Conservation (phyloP, 129 eudicot genomes). For the Pittosporum tobira region DNA sequence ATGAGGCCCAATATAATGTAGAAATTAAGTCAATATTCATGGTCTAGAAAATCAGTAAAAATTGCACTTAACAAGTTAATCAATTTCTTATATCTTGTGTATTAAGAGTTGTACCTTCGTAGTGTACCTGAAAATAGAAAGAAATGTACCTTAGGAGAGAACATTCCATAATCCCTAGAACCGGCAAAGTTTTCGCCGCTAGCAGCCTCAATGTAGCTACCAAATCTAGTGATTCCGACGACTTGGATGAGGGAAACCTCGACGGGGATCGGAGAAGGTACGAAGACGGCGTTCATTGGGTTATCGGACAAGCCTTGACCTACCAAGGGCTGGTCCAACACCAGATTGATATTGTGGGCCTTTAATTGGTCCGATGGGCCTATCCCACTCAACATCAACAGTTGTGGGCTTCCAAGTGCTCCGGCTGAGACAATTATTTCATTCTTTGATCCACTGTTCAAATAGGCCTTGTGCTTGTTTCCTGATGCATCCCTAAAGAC, state of each 20-base stretch:
- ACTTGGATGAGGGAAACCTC: constrained; percentile 86
- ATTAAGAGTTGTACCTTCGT: no score
- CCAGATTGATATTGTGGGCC: constrained; percentile 59
- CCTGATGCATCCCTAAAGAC: constrained; percentile 61
- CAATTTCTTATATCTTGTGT: no score
- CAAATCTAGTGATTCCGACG: constrained; percentile 68
- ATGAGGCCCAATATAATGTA: neutral
- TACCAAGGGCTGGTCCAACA: constrained; percentile 61
- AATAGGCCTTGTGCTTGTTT: constrained; percentile 46
- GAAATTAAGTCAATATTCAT: no score
- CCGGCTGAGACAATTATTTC: constrained; percentile 80
- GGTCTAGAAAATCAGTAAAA: no score
- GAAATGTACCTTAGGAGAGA: constrained; percentile 71
- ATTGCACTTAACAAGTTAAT: no score
- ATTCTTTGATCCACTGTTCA: constrained; percentile 44
- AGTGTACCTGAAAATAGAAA: neutral
- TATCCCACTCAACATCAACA: constrained; percentile 76
- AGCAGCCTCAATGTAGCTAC: constrained; percentile 83
- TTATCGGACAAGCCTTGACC: constrained; percentile 91
- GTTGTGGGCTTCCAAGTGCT: constrained; percentile 89
- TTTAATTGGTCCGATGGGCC: constrained; percentile 61
- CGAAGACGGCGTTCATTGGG: constrained; percentile 83
- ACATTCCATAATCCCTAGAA: constrained; percentile 62
- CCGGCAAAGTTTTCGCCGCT: constrained; percentile 52
- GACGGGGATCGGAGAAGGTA: constrained; percentile 76